Percentiles rank a stretch among this genome's conserved stretches.
Conservation (phyloP, 2,329 filamentous ascomycete species). For the Cytospora piceae region DNA sequence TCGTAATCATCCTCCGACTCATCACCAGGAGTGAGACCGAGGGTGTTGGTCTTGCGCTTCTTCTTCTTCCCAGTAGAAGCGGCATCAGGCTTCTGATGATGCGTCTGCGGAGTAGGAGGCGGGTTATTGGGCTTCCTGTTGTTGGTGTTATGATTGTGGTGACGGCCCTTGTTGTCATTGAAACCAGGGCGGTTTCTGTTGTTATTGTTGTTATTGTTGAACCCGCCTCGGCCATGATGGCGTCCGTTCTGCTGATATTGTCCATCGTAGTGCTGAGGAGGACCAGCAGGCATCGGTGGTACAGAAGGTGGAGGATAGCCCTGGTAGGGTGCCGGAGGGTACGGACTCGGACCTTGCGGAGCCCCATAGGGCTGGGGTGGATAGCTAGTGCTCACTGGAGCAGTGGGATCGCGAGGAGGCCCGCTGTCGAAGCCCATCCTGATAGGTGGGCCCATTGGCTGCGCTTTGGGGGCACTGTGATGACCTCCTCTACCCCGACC, state of each 20-base stretch:
- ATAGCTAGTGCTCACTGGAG: conserved; percentile 51
- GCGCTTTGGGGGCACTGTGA: conserved; percentile 42
- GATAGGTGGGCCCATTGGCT: conserved; percentile 58
- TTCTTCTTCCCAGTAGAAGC: conserved; percentile 64
- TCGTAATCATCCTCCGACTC: conserved; percentile 71
- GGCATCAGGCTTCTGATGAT: conserved; percentile 57
- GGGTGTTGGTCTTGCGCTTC: conserved; percentile 71
- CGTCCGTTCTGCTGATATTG: conserved; percentile 43
- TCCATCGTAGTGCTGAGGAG: conserved; percentile 36
- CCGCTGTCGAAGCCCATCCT: conserved; percentile 56
- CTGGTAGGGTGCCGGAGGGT: conserved; percentile 41
- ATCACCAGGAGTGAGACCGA: conserved; percentile 71
- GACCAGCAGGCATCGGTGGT: conserved; percentile 36
- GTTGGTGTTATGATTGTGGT: conserved; percentile 33
- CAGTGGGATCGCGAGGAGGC: conserved; percentile 45
- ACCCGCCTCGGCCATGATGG: conserved; percentile 46
- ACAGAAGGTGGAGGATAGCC: conserved; percentile 44
- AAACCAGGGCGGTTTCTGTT: conserved; percentile 42
- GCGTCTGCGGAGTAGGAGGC: conserved; percentile 35
- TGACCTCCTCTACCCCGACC: conserved; percentile 48
- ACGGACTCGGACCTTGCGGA: conserved; percentile 34
- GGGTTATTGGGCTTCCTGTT: conserved; percentile 39
- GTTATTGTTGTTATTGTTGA: conserved; percentile 34
- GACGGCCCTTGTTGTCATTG: conserved; percentile 44
- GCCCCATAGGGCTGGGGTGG: conserved; percentile 41